Conservation (phyloP, 306 rosid species). For the Acacia melanoxylon region DNA sequence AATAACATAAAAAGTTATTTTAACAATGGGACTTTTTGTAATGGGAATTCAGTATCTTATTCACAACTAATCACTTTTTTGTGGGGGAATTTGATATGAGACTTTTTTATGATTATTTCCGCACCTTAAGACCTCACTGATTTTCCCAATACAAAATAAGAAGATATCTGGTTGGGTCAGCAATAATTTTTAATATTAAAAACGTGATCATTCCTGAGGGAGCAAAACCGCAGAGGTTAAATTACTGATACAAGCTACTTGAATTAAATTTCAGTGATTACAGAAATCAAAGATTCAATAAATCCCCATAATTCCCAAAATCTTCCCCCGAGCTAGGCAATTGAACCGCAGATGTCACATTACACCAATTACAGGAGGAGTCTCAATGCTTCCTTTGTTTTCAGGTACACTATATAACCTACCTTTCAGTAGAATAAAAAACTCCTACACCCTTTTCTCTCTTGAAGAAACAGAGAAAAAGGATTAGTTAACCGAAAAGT, state of each 20-base stretch:
- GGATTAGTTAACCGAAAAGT: conserved; percentile 30
- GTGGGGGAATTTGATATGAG: too few relatives aligned
- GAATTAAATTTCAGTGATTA: conserved; percentile 40
- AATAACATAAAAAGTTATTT: too few relatives aligned
- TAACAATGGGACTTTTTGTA: too few relatives aligned
- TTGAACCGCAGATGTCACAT: conserved; percentile 30
- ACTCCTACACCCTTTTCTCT: conserved; percentile 35
- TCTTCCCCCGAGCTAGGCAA: conserved; percentile 45
- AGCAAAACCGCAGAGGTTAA: conserved; percentile 12
- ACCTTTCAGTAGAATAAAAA: conserved; percentile 36
- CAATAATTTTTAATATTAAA: conserved; percentile 14
- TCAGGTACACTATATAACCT: conserved; percentile 51
- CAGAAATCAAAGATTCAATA: conserved; percentile 43
- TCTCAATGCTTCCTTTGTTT: conserved; percentile 42
- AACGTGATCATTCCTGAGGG: conserved; percentile 30
- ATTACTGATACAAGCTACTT: conserved; percentile 41
- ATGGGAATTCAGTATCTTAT: too few relatives aligned
- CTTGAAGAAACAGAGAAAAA: conserved; percentile 32
- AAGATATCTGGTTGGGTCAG: background rate
- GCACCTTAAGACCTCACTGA: too few relatives aligned
- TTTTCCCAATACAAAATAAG: background rate
- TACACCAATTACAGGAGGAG: conserved; percentile 31
- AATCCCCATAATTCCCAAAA: conserved; percentile 33
- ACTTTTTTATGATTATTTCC: too few relatives aligned
- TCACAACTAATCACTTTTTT: too few relatives aligned